Evolutionary conservation across 768 basidiomycete species (phyloP), one percentile per base, ranked within the genome.

Genomic region (Tricholoma bakamatsutake): DNA sequence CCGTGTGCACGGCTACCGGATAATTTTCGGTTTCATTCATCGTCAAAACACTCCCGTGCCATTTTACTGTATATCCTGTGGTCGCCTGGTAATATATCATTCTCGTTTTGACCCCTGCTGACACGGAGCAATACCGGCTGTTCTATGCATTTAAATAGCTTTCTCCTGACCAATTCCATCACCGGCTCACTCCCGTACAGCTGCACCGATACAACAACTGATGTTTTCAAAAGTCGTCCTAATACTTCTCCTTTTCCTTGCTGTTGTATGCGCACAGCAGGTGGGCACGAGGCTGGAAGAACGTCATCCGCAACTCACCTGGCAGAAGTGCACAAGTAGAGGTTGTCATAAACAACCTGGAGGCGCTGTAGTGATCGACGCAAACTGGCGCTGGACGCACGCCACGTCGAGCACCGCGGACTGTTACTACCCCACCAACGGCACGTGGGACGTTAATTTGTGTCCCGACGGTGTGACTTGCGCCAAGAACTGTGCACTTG

Each of bases 381-480:
- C 76, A 56, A 81, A 82, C 71, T 83, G 79, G 79, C 79, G 81
- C 57, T 81, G 79, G 79, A 63, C 77, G 39, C 78, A 80, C 66
- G 62, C 64, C 39, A 70, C 69, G 51, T 61, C 59, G 50, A 64
- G 65, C 47, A 67, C 70, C 68, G 71, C 68, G 56, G 74, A 74
- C 67, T 76, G 81, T 64, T 82, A 82, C 73, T 24, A 24, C 21
- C 21, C 21, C 21, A 81, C 76, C 58, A 81, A 81, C 34, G 81
- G 82, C 72, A 64, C 71, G 13, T 84, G 80, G 80, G 73, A 82
- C 67, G 56, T 70, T 5, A 69, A 75, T 17, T 66, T 81, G 49
- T 84, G 82, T 73, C 75, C 80, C 37, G 74, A 79, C 61, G 67
- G 71, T 21, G 64, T 62, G 2, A 78, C 77, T 52, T 83, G 81